These are phyloP conservation scores for Entamoeba moshkovskii DNA, from an alignment of 208 protist species.

Conservation along the genomic window DNA sequence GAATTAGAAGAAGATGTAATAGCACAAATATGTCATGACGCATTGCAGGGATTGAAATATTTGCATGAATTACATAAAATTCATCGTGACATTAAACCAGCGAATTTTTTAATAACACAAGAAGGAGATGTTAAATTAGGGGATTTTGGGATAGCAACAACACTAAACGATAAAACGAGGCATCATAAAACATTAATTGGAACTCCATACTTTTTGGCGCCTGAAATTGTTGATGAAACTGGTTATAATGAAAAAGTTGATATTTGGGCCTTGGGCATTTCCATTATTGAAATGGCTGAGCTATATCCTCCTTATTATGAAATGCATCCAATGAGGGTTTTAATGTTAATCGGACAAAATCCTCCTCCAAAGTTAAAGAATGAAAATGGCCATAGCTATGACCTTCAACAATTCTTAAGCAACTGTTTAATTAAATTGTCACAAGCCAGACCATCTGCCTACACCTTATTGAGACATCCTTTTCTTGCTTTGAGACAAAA, in stretches of 20 bases:
- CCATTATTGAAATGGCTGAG: slow-evolving; percentile 60
- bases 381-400: neutral
- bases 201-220: slow-evolving; percentile 65
- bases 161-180: slow-evolving; percentile 34
- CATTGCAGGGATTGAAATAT: slow-evolving; percentile 54
- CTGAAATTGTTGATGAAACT: slow-evolving; percentile 18
- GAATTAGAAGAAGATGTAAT: slow-evolving; percentile 45
- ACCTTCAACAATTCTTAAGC: neutral
- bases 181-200: slow-evolving; percentile 63
- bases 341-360: slow-evolving; percentile 53
- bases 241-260: slow-evolving; percentile 30
- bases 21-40: slow-evolving; percentile 29
- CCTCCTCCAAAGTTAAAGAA: slow-evolving; percentile 25
- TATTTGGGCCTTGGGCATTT: slow-evolving; percentile 58
- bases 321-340: slow-evolving; percentile 53
- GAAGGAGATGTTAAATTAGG: slow-evolving; percentile 57
- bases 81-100: slow-evolving; percentile 71
- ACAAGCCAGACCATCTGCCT: neutral
- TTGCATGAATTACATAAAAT: slow-evolving; percentile 61
- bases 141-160: slow-evolving; percentile 69
- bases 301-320: slow-evolving; percentile 53
- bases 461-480: neutral
- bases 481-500: neutral
- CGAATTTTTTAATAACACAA: slow-evolving; percentile 39
- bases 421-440: neutral